These are phyloP conservation scores for Annulohypoxylon truncatum DNA, from an alignment of 2,329 filamentous ascomycete genomes.

Conservation along the genomic window DNA sequence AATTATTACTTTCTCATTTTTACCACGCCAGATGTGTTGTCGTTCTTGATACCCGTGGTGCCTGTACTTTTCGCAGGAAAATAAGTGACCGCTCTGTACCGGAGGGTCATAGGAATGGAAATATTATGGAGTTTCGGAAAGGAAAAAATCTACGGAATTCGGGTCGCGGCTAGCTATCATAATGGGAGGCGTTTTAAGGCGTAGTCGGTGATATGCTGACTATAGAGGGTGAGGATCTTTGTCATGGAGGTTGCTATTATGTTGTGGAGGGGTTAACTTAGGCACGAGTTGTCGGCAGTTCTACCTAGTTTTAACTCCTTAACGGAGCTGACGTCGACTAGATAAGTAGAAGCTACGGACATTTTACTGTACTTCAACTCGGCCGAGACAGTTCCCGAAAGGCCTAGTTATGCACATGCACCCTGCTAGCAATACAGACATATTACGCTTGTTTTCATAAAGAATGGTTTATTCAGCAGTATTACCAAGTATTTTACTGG, in stretches of 20 bases:
- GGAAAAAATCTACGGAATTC: slow-evolving; percentile 23
- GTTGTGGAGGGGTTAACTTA: slow-evolving; percentile 10
- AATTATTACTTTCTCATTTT: slow-evolving; percentile 8
- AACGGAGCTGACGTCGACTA: background rate
- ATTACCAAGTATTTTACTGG: background rate
- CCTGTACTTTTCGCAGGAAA: slow-evolving; percentile 10
- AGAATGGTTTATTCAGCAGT: background rate
- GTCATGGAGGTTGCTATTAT: slow-evolving; percentile 9
- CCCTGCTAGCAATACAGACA: slow-evolving; percentile 25
- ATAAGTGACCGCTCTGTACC: slow-evolving; percentile 10
- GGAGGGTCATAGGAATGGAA: slow-evolving; percentile 14
- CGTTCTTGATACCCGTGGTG: slow-evolving; percentile 33
- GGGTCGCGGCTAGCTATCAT: slow-evolving; percentile 1
- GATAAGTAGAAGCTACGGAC: background rate
- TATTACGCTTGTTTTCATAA: slow-evolving; percentile 3
- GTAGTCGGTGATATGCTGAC: slow-evolving; percentile 15
- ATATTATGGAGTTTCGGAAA: slow-evolving; percentile 34
- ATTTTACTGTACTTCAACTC: slow-evolving; percentile 3
- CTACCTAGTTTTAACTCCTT: background rate
- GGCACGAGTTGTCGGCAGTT: background rate
- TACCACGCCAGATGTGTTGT: slow-evolving; percentile 4
- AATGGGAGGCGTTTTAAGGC: slow-evolving; percentile 18
- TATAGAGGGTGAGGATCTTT: slow-evolving; percentile 8
- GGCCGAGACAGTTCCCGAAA: background rate
- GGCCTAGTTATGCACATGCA: background rate